Conservation (phyloP, 129 eudicot species). For the Lonicera japonica region DNA sequence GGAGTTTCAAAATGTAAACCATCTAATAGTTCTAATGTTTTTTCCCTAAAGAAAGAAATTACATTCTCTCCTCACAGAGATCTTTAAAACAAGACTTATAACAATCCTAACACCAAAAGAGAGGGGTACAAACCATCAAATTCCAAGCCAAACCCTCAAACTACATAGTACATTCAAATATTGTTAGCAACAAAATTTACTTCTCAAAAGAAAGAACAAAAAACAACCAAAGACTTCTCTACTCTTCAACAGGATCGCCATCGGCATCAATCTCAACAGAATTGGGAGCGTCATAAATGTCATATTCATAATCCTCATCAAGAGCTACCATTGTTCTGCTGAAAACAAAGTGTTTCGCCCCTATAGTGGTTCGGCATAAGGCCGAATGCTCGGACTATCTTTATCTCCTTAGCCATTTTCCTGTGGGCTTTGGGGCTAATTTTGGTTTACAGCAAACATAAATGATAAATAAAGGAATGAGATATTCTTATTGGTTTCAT, state of each 20-base stretch:
- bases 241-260: background rate
- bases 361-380: slow-evolving; percentile 89
- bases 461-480: background rate
- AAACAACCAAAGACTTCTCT: background rate
- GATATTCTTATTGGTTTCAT: too few species aligned
- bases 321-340: slow-evolving; percentile 62
- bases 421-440: slow-evolving; percentile 91
- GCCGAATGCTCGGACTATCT: slow-evolving; percentile 84
- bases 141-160: too few species aligned
- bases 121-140: too few species aligned
- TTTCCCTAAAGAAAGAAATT: too few species aligned
- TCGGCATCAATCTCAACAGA: slow-evolving; percentile 21
- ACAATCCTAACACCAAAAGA: too few species aligned
- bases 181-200: too few species aligned
- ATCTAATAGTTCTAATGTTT: too few species aligned
- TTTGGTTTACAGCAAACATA: slow-evolving; percentile 41
- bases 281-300: slow-evolving; percentile 21
- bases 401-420: slow-evolving; percentile 83
- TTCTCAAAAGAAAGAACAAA: too few species aligned
- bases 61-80: too few species aligned
- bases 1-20: too few species aligned
- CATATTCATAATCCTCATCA: slow-evolving; percentile 51
- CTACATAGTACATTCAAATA: too few species aligned
- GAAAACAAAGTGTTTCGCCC: slow-evolving; percentile 52
- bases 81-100: too few species aligned